Evolutionary conservation across 2,329 filamentous ascomycete genomes (phyloP), one percentile per base, ranked within the genome.

Genomic region (Colletotrichum phormii): DNA sequence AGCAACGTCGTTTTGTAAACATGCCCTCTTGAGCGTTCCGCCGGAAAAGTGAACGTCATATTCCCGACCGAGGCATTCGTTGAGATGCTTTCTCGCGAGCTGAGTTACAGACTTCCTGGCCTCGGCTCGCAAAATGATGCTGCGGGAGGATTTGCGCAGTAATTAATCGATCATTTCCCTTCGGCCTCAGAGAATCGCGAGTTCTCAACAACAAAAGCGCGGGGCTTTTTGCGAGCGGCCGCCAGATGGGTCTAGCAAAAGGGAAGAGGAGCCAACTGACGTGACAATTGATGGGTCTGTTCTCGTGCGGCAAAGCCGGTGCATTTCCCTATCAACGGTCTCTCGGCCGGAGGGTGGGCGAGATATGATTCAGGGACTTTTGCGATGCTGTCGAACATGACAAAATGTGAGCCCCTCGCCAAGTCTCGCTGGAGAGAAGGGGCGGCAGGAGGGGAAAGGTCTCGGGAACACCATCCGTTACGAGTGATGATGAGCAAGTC

Each of bases 311-410:
- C 60, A 58, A 71, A 72, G 70, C 66, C 54, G 66, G 61, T 57
- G 42, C 55, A 42, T 61, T 70, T 57, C 66, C 66, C 46, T 72
- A 61, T 61, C 66, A 65, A 61, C 42, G 49, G 29, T 31, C 22
- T 42, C 63, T 70, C 66, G 54, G 49, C 54, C 66, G 54, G 60
- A 22, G 60, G 49, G 66, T 55, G 70, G 60, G 61, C 46, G 63
- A 61, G 61, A 55, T 70, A 64, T 64, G 66, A 70, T 51, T 64
- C 70, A 65, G 60, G 70, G 57, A 70, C 66, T 64, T 72, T 70
- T 70, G 70, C 59, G 42, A 61, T 61, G 37, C 42, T 53, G 60
- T 72, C 35, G 24, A 59, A 54, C 66, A 65, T 72, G 70, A 70
- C 66, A 65, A 51, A 55, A 64, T 64, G 18, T 35, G 51, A 60